Percentiles rank a stretch among this genome's conserved stretches.
Conservation (phyloP, 2,329 filamentous ascomycete genomes). For the Colletotrichum costaricense region DNA sequence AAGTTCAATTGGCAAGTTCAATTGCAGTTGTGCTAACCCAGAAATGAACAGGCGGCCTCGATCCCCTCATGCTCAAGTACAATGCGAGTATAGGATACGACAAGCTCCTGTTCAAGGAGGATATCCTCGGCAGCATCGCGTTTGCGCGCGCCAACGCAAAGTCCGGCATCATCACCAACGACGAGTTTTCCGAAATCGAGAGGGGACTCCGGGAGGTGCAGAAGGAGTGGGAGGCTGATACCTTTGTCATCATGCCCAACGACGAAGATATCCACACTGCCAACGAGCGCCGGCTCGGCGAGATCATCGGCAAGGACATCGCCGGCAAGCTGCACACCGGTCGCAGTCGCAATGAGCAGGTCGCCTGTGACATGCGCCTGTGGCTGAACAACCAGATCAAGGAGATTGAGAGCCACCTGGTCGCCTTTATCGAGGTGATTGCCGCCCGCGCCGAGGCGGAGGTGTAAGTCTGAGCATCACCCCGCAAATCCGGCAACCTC, state of each 20-base stretch:
- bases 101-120: conserved; percentile 80
- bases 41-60: conserved; percentile 44
- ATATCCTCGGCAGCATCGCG: conserved; percentile 83
- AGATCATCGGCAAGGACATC: conserved; percentile 77
- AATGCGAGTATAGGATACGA: conserved; percentile 87
- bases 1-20: conserved; percentile 29
- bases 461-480: conserved; percentile 53
- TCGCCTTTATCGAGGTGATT: conserved; percentile 76
- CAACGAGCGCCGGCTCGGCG: conserved; percentile 68
- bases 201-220: conserved; percentile 70
- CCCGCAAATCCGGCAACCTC: conserved; percentile 37
- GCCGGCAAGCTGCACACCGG: conserved; percentile 79
- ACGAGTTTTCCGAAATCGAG: conserved; percentile 82
- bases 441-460: conserved; percentile 78
- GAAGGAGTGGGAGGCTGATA: conserved; percentile 63
- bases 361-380: conserved; percentile 78
- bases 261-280: conserved; percentile 59
- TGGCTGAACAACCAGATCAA: conserved; percentile 81
- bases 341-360: conserved; percentile 78
- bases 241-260: conserved; percentile 62
- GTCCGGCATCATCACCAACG: conserved; percentile 76
- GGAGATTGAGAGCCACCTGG: conserved; percentile 75
- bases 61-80: conserved; percentile 88
- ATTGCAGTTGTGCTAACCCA: background rate
- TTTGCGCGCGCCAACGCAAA: conserved; percentile 85